A percentile compares a stretch with the other conserved stretches of the same genome.
Conservation (phyloP, 1,139 yeast species). For the Kodamaea plutei region DNA sequence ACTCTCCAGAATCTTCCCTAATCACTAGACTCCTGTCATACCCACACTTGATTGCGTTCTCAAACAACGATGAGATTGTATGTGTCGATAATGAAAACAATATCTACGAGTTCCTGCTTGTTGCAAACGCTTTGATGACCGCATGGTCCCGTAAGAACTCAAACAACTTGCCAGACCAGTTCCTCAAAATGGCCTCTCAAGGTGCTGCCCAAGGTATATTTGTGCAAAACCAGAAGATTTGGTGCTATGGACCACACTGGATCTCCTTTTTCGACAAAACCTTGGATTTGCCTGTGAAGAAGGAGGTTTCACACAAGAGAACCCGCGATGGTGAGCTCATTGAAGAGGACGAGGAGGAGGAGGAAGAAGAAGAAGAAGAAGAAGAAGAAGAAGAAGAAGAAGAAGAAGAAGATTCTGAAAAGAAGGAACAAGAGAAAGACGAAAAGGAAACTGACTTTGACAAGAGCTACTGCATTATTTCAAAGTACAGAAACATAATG, state of each 20-base stretch:
- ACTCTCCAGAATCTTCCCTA: constrained; percentile 9
- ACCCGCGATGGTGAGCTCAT: constrained; percentile 59
- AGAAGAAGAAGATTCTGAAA: constrained; percentile 13
- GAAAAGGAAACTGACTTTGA: constrained; percentile 11
- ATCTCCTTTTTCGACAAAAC: constrained; percentile 67
- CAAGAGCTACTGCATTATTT: constrained; percentile 69
- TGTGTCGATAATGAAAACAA: constrained; percentile 73
- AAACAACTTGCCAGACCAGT: constrained; percentile 67
- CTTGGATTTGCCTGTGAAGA: constrained; percentile 50
- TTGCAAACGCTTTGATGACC: constrained; percentile 44
- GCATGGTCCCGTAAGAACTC: constrained; percentile 79
- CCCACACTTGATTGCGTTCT: constrained; percentile 62
- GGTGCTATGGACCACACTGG: constrained; percentile 93
- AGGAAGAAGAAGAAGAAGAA: constrained; percentile 24
- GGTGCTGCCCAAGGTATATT: constrained; percentile 79
- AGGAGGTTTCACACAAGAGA: constrained; percentile 45
- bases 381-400: constrained; percentile 21
- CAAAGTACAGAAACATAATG: constrained; percentile 72
- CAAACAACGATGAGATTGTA: constrained; percentile 49
- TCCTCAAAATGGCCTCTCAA: constrained; percentile 40
- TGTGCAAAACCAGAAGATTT: constrained; percentile 39
- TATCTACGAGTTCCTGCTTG: constrained; percentile 56
- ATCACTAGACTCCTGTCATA: constrained; percentile 53
- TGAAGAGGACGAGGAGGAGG: constrained; percentile 29
- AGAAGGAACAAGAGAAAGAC: constrained; percentile 23